phyloP scores from a whole-genome alignment of 2,329 filamentous ascomycete species.

The Aspergillus terreus region DNA sequence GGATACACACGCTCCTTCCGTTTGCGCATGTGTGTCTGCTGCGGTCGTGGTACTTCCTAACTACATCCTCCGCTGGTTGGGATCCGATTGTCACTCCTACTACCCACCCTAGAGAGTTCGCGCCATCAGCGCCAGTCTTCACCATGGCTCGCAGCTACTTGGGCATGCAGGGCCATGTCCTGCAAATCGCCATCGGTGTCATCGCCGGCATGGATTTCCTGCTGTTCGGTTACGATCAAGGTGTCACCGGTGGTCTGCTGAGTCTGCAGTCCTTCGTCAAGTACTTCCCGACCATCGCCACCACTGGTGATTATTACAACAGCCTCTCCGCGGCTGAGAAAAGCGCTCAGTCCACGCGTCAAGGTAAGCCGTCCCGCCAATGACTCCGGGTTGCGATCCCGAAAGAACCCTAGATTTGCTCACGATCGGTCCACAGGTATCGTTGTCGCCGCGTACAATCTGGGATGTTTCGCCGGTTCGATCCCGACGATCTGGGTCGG shows the following conservation, averaged over 20 bases:
- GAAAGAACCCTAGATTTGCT: background rate
- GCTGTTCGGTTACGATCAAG: slow-evolving; percentile 37
- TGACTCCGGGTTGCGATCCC: background rate
- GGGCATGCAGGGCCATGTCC: slow-evolving; percentile 38
- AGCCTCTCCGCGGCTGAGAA: slow-evolving; percentile 13
- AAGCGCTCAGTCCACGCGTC: slow-evolving; percentile 32
- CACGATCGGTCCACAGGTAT: slow-evolving; percentile 27
- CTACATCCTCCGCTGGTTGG: background rate
- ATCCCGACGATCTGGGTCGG: slow-evolving; percentile 50
- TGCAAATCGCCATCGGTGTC: slow-evolving; percentile 42
- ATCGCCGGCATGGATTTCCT: slow-evolving; percentile 44
- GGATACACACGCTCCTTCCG: background rate
- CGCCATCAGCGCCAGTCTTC: background rate
- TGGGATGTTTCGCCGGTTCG: slow-evolving; percentile 51
- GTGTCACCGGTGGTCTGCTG: slow-evolving; percentile 44
- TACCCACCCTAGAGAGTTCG: background rate
- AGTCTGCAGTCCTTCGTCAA: slow-evolving; percentile 39
- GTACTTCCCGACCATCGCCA: slow-evolving; percentile 41
- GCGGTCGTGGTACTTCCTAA: background rate
- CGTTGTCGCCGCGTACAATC: slow-evolving; percentile 42
- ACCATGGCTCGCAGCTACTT: slow-evolving; percentile 30
- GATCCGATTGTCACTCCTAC: no score
- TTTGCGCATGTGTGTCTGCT: slow-evolving; percentile 3
- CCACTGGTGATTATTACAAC: slow-evolving; percentile 13
- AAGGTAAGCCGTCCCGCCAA: slow-evolving; percentile 23